Percentiles rank a stretch among this genome's conserved stretches.
Conservation (phyloP, 2,329 filamentous ascomycete genomes). For the Didymella sp. region DNA sequence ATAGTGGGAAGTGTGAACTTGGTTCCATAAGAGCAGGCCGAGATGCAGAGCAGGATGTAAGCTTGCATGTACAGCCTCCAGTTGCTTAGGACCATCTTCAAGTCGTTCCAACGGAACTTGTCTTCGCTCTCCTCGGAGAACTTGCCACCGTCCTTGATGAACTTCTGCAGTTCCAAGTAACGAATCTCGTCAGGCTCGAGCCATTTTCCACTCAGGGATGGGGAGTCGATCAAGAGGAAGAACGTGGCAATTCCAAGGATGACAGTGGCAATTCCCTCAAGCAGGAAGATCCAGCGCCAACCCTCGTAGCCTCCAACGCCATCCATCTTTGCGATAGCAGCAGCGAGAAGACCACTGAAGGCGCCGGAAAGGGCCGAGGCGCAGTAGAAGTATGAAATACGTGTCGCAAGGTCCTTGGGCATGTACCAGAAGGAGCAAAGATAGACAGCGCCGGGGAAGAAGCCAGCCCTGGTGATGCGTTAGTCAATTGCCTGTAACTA, state of each 20-base stretch:
- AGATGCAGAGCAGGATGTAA: conserved; percentile 35
- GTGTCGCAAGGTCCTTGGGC: conserved; percentile 42
- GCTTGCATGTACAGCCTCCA: conserved; percentile 43
- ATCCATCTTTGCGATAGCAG: conserved; percentile 49
- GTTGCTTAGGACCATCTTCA: conserved; percentile 36
- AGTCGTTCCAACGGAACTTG: conserved; percentile 31
- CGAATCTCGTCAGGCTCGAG: conserved; percentile 35
- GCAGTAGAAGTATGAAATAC: conserved; percentile 49
- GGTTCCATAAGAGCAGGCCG: conserved; percentile 39
- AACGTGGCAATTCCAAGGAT: conserved; percentile 34
- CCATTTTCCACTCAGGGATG: conserved; percentile 27
- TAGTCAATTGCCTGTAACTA: neutral
- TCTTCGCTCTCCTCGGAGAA: conserved; percentile 27
- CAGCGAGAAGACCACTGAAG: conserved; percentile 53
- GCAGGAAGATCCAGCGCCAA: conserved; percentile 56
- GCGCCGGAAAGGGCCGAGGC: conserved; percentile 50
- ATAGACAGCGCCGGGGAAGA: conserved; percentile 48
- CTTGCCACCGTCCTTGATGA: conserved; percentile 34
- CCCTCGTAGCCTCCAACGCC: conserved; percentile 50
- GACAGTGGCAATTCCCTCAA: conserved; percentile 50
- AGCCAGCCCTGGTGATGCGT: conserved; percentile 26
- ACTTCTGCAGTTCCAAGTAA: conserved; percentile 34
- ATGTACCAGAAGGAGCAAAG: conserved; percentile 48
- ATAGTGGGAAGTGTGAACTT: conserved; percentile 43
- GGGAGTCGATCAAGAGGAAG: conserved; percentile 38